Conservation (phyloP, 2,329 filamentous ascomycete species). For the Corynespora cassiicola region DNA sequence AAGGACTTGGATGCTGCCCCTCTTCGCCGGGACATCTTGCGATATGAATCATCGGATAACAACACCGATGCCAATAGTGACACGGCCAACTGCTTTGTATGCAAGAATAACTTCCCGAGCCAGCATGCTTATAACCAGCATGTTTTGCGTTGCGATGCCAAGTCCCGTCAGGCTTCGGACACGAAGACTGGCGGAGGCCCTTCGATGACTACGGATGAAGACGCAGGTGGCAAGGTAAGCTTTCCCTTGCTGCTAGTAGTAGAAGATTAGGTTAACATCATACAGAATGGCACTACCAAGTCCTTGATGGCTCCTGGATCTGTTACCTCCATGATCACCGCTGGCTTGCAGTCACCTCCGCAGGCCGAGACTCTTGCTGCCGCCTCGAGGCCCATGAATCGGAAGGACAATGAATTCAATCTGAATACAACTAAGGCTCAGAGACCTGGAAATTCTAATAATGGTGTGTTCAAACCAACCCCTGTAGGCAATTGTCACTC, state of each 20-base stretch:
- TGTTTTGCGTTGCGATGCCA: slow-evolving; percentile 24
- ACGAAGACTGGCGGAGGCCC: background rate
- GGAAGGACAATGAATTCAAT: no score
- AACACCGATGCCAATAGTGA: slow-evolving; percentile 3
- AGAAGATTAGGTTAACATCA: no score
- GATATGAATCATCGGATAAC: background rate
- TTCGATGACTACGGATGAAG: background rate
- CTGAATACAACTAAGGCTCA: no score
- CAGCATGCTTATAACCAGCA: slow-evolving; percentile 22
- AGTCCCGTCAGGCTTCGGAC: background rate
- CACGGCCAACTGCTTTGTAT: slow-evolving; percentile 20
- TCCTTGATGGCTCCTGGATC: background rate
- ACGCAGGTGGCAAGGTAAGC: no score
- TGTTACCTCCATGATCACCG: background rate
- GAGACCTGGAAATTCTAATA: no score
- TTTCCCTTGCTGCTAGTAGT: no score
- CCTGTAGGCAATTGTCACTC: no score
- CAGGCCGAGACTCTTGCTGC: no score
- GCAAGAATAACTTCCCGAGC: slow-evolving; percentile 27
- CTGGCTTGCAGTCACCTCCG: no score
- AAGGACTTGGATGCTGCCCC: slow-evolving; percentile 16
- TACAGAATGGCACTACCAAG: background rate
- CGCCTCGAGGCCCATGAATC: no score
- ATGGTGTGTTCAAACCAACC: no score
- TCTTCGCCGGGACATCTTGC: background rate